These are phyloP conservation scores for Colletotrichum magnum DNA, from an alignment of 2,329 filamentous ascomycete species.

Conservation along the genomic window DNA sequence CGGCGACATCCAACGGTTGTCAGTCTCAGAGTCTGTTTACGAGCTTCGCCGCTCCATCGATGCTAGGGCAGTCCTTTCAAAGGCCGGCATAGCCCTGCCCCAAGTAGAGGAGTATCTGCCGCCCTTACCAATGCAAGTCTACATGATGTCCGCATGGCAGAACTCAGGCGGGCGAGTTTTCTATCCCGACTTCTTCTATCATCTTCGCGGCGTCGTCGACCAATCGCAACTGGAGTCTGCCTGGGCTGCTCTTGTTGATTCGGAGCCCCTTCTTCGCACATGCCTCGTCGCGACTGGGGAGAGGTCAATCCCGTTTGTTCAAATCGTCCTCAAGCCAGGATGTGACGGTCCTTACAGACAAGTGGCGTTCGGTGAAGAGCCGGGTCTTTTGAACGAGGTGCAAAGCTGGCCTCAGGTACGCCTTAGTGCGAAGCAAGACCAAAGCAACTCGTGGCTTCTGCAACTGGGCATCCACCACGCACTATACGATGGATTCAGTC, in stretches of 20 bases:
- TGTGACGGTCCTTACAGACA: conserved; percentile 43
- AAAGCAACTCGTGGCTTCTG: conserved; percentile 49
- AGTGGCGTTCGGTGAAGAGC: conserved; percentile 43
- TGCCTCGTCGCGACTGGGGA: conserved; percentile 69
- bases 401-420: conserved; percentile 33
- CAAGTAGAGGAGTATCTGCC: conserved; percentile 74
- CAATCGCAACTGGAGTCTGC: conserved; percentile 63
- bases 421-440: conserved; percentile 25
- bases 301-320: conserved; percentile 68
- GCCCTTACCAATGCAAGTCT: conserved; percentile 81
- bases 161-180: conserved; percentile 77
- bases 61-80: conserved; percentile 52
- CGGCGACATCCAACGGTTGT: neutral
- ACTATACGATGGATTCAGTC: conserved; percentile 87
- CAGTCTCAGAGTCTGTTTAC: neutral
- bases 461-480: conserved; percentile 83
- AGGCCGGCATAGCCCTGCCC: conserved; percentile 56
- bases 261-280: conserved; percentile 78
- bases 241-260: conserved; percentile 72
- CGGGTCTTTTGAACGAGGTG: no score
- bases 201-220: conserved; percentile 57
- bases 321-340: conserved; percentile 67
- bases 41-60: conserved; percentile 50
- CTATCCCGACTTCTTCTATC: conserved; percentile 79
- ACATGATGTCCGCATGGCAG: conserved; percentile 85